Evolutionary conservation across 371 early-diverging fungal genomes (phyloP).

Genomic region (Choanephora cucurbitarum): DNA sequence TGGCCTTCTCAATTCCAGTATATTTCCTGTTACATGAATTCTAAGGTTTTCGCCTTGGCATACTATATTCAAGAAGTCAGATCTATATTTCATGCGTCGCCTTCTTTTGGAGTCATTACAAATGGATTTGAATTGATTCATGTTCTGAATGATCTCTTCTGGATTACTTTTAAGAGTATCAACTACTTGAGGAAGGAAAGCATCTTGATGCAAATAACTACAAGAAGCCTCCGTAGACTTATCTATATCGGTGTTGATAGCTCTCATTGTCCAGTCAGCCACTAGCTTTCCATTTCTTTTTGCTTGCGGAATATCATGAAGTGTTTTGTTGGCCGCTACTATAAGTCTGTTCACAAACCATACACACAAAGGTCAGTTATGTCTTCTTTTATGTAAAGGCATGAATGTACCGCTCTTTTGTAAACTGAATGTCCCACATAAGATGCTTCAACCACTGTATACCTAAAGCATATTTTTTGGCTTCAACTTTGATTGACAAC

Average conservation of each 20-base stretch:
- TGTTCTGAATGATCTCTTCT: slow-evolving; percentile 35
- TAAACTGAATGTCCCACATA: slow-evolving; percentile 53
- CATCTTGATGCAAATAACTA: slow-evolving; percentile 43
- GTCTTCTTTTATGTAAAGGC: neutral
- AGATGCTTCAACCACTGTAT: slow-evolving; percentile 51
- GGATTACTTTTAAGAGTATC: slow-evolving; percentile 36
- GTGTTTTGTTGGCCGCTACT: slow-evolving; percentile 48
- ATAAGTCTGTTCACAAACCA: slow-evolving; percentile 40
- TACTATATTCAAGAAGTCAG: slow-evolving; percentile 24
- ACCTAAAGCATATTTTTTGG: slow-evolving; percentile 46
- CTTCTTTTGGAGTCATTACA: slow-evolving; percentile 24
- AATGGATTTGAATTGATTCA: slow-evolving; percentile 47
- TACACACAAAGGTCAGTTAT: neutral
- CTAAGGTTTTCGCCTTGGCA: slow-evolving; percentile 47
- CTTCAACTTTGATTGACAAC: slow-evolving; percentile 47
- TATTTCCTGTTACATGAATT: slow-evolving; percentile 56
- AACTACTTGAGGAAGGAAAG: slow-evolving; percentile 48
- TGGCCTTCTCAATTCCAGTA: slow-evolving; percentile 47
- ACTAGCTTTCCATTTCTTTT: slow-evolving; percentile 55
- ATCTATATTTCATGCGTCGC: no score
- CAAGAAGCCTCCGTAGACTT: slow-evolving; percentile 46
- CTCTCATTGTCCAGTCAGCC: slow-evolving; percentile 39
- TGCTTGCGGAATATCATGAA: slow-evolving; percentile 55
- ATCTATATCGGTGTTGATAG: slow-evolving; percentile 39
- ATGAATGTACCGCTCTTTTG: slow-evolving; percentile 35